Evolutionary conservation across 129 eudicot genomes (phyloP), one percentile per base, ranked within the genome.

Genomic region (Saussurea involucrata): DNA sequence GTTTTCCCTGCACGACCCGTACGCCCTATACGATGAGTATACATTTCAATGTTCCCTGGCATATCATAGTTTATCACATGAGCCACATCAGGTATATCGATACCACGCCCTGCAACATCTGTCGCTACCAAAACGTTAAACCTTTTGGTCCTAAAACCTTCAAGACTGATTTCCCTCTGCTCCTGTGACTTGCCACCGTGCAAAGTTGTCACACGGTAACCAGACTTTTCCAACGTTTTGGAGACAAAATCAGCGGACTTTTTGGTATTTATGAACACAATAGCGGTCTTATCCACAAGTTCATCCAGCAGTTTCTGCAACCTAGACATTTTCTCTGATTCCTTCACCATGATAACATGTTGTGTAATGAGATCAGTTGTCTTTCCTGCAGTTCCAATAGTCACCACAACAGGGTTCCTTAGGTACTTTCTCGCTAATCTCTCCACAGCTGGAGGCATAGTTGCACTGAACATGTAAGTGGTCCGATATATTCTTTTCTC

Each of bases 141-240:
- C 21, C 91, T 76, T 74, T 87, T 87, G 0, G 87, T 68, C 78
- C 88, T 87, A 60, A 87, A 87, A 32, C 91, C 91, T 27, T 87
- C 91, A 32, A 87, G 87, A 22, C 91, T 87, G 53, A 87, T 80
- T 65, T 87, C 91, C 71, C 91, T 84, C 63, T 87, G 88, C 7
- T 87, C 91, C 71, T 87, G 91, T 42, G 91, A 87, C 77, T 87
- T 87, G 17, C 91, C 91, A 79, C 91, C 91, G 8, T 87, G 91
- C 33, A 87, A 61, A 66, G 88, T 85, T 20, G 88, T 87, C 53
- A 85, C 88, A 0, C 88, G 86, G 66, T 84, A 87, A 18, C 88
- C 90, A 0, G 80, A 57, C 31, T 87, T 87, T 40, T 87, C 91
- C 69, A 87, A 58, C 17, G 76, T 58, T 67, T 87, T 87, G 0